A percentile compares a stretch with the other conserved stretches of the same genome.
phyloP scores from a whole-genome alignment of 768 basidiomycete species.

The Sporobolomyces phaffii region DNA sequence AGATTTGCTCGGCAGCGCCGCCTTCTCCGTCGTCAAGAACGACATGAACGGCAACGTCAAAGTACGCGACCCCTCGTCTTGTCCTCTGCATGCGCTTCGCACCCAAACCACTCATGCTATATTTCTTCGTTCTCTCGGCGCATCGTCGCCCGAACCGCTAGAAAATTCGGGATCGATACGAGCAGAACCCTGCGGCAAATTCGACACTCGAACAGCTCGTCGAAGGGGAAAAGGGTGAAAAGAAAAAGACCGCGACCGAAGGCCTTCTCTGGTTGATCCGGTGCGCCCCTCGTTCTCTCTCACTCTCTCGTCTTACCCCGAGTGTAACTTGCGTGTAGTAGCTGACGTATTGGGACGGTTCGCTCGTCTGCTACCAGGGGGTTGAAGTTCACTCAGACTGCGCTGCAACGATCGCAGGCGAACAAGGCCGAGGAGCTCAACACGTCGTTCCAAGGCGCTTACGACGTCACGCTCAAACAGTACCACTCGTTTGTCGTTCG shows the following conservation, averaged over 20 bases:
- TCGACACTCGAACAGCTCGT: constrained; percentile 84
- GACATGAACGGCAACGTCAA: constrained; percentile 88
- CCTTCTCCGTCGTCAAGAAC: constrained; percentile 73
- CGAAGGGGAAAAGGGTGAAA: constrained; percentile 72
- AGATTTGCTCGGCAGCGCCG: constrained; percentile 81
- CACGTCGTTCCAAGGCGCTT: constrained; percentile 69
- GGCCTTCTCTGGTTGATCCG: constrained; percentile 85
- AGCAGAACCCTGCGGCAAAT: constrained; percentile 55
- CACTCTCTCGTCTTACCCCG: neutral
- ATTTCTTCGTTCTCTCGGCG: too few species aligned
- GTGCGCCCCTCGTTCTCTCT: constrained; percentile 38
- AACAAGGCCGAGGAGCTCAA: constrained; percentile 64
- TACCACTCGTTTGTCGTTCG: constrained; percentile 72
- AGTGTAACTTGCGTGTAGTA: neutral
- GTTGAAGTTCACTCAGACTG: constrained; percentile 77
- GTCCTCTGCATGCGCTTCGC: neutral
- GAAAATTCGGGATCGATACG: constrained; percentile 85
- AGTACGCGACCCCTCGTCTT: constrained; percentile 46
- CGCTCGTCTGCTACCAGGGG: constrained; percentile 64
- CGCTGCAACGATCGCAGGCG: constrained; percentile 64
- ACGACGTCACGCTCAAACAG: constrained; percentile 72
- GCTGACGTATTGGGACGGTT: too few species aligned
- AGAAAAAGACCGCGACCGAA: constrained; percentile 81
- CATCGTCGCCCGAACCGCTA: too few species aligned
- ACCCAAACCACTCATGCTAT: neutral